phyloP scores from a whole-genome alignment of 352 stramenopile genomes.

The Phytophthora meadii region DNA sequence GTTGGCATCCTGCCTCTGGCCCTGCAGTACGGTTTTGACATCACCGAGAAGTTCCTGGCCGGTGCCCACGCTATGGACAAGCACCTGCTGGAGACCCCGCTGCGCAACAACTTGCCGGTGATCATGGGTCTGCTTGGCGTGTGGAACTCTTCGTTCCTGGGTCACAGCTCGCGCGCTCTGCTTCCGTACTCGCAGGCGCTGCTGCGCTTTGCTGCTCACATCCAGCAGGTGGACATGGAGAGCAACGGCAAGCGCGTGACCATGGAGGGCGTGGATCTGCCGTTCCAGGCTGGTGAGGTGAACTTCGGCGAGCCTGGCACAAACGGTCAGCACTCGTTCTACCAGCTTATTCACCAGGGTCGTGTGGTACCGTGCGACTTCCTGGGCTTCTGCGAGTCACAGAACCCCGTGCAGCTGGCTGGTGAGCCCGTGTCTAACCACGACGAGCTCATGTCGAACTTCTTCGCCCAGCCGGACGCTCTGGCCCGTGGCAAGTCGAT shows the following conservation, averaged over 20 bases:
- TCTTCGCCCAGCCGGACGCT: conserved; percentile 99
- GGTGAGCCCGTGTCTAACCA: conserved; percentile 96
- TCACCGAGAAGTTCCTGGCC: conserved; percentile 93
- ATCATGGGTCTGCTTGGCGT: conserved; percentile 97
- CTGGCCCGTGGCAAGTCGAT: conserved; percentile 97
- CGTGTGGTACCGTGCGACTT: conserved; percentile 98
- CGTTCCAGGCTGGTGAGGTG: conserved; percentile 95
- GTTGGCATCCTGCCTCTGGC: conserved; percentile 97
- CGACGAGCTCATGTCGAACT: conserved; percentile 99
- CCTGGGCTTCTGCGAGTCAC: conserved; percentile 97
- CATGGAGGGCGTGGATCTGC: conserved; percentile 93
- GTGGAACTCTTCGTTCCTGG: conserved; percentile 99
- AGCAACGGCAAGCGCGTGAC: conserved; percentile 98
- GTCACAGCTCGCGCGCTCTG: conserved; percentile 91
- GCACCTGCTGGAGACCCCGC: conserved; percentile 95
- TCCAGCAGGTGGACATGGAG: conserved; percentile 99
- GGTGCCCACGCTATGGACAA: conserved; percentile 98
- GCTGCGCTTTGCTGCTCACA: conserved; percentile 95
- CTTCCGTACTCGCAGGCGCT: conserved; percentile 95
- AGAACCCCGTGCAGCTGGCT: conserved; percentile 83
- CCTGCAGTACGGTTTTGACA: conserved; percentile 96
- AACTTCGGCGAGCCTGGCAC: conserved; percentile 98
- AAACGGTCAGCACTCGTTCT: conserved; percentile 99
- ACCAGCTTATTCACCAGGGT: conserved; percentile 99
- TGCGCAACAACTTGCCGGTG: conserved; percentile 96